Percentiles rank a stretch among this genome's conserved stretches.
Evolutionary conservation across 1,284 basidiomycete species (phyloP).

Genomic region (Lentinula novae-zelandiae): DNA sequence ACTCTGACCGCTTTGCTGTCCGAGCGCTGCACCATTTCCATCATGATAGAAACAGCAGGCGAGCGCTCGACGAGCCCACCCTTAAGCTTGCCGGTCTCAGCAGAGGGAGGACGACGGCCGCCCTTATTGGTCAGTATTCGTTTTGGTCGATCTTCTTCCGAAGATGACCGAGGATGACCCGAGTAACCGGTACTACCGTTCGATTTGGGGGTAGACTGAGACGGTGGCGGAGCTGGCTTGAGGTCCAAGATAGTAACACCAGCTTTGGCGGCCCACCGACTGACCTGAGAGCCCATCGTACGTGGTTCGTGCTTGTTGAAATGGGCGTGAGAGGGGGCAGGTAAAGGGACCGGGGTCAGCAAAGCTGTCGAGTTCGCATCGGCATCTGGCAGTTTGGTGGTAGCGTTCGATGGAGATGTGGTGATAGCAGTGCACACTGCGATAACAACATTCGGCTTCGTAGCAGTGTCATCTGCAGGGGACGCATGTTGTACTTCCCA

Average conservation of each 20-base stretch:
- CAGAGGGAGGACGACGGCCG: slow-evolving; percentile 18
- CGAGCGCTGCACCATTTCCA: slow-evolving; percentile 67
- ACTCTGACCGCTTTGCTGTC: slow-evolving; percentile 65
- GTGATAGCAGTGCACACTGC: slow-evolving; percentile 43
- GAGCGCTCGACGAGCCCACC: slow-evolving; percentile 62
- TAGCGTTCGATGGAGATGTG: slow-evolving; percentile 29
- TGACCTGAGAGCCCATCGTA: slow-evolving; percentile 55
- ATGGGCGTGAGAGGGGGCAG: slow-evolving; percentile 46
- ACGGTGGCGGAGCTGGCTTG: slow-evolving; percentile 33
- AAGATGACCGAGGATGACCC: slow-evolving; percentile 8
- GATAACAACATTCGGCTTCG: slow-evolving; percentile 48
- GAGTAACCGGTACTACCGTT: background rate
- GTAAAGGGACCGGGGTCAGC: slow-evolving; percentile 58
- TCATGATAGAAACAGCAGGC: slow-evolving; percentile 68
- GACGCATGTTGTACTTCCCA: slow-evolving; percentile 55
- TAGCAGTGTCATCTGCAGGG: background rate
- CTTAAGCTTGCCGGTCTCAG: slow-evolving; percentile 16
- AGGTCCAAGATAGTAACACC: slow-evolving; percentile 56
- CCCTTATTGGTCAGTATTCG: slow-evolving; percentile 10
- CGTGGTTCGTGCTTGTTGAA: slow-evolving; percentile 61
- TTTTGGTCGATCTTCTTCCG: slow-evolving; percentile 15
- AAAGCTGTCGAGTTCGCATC: slow-evolving; percentile 22
- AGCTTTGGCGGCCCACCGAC: slow-evolving; percentile 63
- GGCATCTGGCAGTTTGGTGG: slow-evolving; percentile 30
- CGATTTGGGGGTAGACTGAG: background rate